Conservation (phyloP, 1,139 yeast species). For the Lodderomyces margitis region DNA sequence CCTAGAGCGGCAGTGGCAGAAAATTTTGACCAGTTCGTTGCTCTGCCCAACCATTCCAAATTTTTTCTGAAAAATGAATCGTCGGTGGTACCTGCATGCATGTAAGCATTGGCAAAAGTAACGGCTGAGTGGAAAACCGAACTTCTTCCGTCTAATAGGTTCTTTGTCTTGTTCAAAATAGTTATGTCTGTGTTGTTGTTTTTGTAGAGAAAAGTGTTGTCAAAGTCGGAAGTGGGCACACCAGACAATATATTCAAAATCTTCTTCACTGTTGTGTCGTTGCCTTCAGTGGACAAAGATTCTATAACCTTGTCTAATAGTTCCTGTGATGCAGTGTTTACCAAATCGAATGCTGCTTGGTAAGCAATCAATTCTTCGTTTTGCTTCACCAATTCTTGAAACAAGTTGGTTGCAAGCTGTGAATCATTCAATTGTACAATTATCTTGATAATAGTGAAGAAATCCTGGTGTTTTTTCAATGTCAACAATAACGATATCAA, state of each 20-base stretch:
- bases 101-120: conserved; percentile 89
- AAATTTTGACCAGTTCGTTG: conserved; percentile 97
- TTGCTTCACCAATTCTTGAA: conserved; percentile 54
- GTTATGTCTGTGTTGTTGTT: conserved; percentile 86
- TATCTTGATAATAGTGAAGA: conserved; percentile 74
- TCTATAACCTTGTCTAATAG: conserved; percentile 62
- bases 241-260: conserved; percentile 79
- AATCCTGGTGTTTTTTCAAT: conserved; percentile 70
- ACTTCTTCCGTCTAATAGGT: conserved; percentile 82
- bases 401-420: conserved; percentile 63
- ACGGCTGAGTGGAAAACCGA: conserved; percentile 96
- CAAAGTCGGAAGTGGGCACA: conserved; percentile 90
- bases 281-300: conserved; percentile 40
- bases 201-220: conserved; percentile 80
- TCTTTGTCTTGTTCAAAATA: conserved; percentile 79
- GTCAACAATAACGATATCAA: conserved; percentile 60
- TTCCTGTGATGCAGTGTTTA: conserved; percentile 90
- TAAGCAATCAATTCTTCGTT: conserved; percentile 59
- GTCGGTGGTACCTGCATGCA: conserved; percentile 96
- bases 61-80: conserved; percentile 90
- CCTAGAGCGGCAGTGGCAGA: conserved; percentile 98
- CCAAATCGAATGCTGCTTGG: conserved; percentile 95
- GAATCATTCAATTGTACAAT: conserved; percentile 85
- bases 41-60: conserved; percentile 94
- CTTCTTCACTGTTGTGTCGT: conserved; percentile 35